Base-by-base conservation (phyloP, 2,329 filamentous ascomycete genomes). In the Pseudogymnoascus sp. region DNA sequence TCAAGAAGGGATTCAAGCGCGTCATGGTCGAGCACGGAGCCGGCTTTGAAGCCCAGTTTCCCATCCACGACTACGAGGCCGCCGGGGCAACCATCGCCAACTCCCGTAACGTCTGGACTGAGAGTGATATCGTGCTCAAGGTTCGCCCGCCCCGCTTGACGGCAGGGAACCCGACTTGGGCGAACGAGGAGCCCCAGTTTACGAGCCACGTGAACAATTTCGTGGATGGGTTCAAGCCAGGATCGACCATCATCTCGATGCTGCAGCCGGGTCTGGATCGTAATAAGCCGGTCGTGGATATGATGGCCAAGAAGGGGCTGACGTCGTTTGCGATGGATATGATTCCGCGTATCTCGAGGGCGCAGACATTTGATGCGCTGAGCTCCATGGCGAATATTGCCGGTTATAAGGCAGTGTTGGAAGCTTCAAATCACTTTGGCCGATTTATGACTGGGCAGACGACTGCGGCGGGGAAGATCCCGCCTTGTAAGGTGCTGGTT, bases 371-470 rank as follows among this genome's bases (percentile, higher is more conserved):
- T 70, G 91, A 96, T 75, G 91, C 91, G 0, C 80, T 96, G 63
- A 84, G 90, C 74, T 95, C 90, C 8, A 96, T 96, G 92, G 91
- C 92, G 65, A 96, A 96, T 70, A 96, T 96, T 76, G 90, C 91
- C 21, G 92, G 92, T 0, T 96, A 96, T 77, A 96, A 96, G 75
- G 92, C 91, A 42, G 90, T 96, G 1, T 79, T 96, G 47, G 91
- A 96, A 74, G 92, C 91, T 1, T 93, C 90, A 13, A 96, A 96
- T 75, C 86, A 89, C 67, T 96, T 96, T 75, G 91, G 91, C 61
- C 86, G 91, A 53, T 96, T 96, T 72, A 76, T 96, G 68, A 96
- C 91, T 11, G 92, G 91, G 29, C 92, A 96, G 74, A 90, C 93
- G 14, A 96, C 92, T 4, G 92, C 92, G 61, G 92, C 92, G 62